Percentiles rank a stretch among this genome's conserved stretches.
Evolutionary conservation across 2,329 filamentous ascomycete species (phyloP).

Genomic region (Botrytis squamosa): DNA sequence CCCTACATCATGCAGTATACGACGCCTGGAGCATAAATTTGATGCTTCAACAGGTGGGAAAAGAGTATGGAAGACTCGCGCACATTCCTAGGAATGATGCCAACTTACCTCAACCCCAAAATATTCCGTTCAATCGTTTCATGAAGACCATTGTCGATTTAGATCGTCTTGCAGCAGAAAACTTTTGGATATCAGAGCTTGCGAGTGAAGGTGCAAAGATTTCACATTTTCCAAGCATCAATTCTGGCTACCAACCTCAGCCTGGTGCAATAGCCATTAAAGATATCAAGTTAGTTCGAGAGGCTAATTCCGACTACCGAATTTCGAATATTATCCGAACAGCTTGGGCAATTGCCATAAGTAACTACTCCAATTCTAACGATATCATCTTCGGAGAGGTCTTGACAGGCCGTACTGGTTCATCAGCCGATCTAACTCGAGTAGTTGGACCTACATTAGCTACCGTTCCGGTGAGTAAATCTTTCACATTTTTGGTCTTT

Average conservation of each 20-base stretch:
- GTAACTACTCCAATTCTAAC: slow-evolving; percentile 41
- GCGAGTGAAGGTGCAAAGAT: slow-evolving; percentile 46
- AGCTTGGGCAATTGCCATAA: slow-evolving; percentile 45
- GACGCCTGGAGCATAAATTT: slow-evolving; percentile 52
- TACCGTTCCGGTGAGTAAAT: slow-evolving; percentile 45
- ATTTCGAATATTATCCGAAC: slow-evolving; percentile 29
- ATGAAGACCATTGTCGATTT: slow-evolving; percentile 47
- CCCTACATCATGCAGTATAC: slow-evolving; percentile 56
- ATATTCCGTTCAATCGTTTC: slow-evolving; percentile 41
- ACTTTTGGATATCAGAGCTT: slow-evolving; percentile 49
- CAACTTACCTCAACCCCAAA: slow-evolving; percentile 32
- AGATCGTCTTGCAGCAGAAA: slow-evolving; percentile 43
- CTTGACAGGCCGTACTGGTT: slow-evolving; percentile 44
- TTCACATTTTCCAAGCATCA: slow-evolving; percentile 43
- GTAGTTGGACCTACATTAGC: slow-evolving; percentile 46
- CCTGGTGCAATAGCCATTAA: neutral
- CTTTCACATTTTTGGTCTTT: slow-evolving; percentile 25
- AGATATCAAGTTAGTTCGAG: neutral
- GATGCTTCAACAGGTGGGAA: slow-evolving; percentile 38
- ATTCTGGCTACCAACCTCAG: neutral
- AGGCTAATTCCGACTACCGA: slow-evolving; percentile 22
- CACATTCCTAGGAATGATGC: slow-evolving; percentile 26
- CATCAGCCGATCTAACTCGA: slow-evolving; percentile 42
- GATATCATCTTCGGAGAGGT: slow-evolving; percentile 47
- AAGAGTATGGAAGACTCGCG: slow-evolving; percentile 23